phyloP scores from a whole-genome alignment of 2,329 filamentous ascomycete genomes.

The Periconia sp. region DNA sequence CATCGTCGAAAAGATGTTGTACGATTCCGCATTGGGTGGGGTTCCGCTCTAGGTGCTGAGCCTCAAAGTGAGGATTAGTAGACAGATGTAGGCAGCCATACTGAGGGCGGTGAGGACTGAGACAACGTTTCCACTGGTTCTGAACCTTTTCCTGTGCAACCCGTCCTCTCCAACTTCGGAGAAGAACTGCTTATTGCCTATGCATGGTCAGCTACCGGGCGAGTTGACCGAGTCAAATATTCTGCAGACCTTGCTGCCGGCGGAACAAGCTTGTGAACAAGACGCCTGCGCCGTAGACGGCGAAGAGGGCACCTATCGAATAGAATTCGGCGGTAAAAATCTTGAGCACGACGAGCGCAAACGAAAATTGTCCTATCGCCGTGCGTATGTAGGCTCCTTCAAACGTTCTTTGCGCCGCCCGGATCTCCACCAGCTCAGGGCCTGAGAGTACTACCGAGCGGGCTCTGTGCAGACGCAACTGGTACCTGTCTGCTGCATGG shows the following conservation, averaged over 20 bases:
- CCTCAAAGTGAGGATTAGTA: slow-evolving; percentile 65
- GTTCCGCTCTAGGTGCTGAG: slow-evolving; percentile 42
- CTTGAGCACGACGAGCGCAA: slow-evolving; percentile 91
- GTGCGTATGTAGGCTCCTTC: slow-evolving; percentile 97
- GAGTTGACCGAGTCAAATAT: too few relatives aligned
- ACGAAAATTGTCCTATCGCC: slow-evolving; percentile 91
- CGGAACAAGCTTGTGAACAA: slow-evolving; percentile 84
- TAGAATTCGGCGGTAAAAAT: slow-evolving; percentile 98
- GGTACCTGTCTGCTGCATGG: slow-evolving; percentile 75
- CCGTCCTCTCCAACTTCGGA: slow-evolving; percentile 66
- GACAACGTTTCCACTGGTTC: slow-evolving; percentile 71
- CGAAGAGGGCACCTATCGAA: slow-evolving; percentile 93
- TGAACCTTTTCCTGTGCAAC: slow-evolving; percentile 65
- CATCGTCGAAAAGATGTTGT: not conserved
- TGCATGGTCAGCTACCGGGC: slow-evolving; percentile 15
- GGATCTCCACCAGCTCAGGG: slow-evolving; percentile 89
- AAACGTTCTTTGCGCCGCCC: slow-evolving; percentile 93
- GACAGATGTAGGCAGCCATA: slow-evolving; percentile 65
- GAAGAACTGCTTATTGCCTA: slow-evolving; percentile 89
- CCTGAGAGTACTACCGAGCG: slow-evolving; percentile 81
- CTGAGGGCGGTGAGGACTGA: slow-evolving; percentile 67
- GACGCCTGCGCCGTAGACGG: slow-evolving; percentile 86
- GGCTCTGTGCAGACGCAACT: slow-evolving; percentile 81
- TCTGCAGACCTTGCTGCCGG: slow-evolving; percentile 72
- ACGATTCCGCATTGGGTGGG: slow-evolving; percentile 4